These are phyloP conservation scores for Stagonosporopsis cucurbitacearum DNA, from an alignment of 2,329 filamentous ascomycete genomes.

Conservation along the genomic window DNA sequence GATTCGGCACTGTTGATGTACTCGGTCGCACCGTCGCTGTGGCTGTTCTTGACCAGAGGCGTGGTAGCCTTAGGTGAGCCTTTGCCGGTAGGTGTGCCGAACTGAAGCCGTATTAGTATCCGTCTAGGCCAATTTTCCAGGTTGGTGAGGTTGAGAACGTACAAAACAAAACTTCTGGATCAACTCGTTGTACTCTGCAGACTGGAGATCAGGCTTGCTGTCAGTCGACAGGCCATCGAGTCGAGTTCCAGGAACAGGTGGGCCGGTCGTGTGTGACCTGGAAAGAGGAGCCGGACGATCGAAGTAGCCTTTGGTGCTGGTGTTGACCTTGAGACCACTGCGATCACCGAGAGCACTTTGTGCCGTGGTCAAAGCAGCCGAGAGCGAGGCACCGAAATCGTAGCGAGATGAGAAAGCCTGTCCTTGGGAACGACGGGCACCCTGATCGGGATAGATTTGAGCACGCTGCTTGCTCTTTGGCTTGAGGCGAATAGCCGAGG, in stretches of 20 bases:
- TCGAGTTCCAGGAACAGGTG: conserved; percentile 50
- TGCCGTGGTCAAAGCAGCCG: conserved; percentile 77
- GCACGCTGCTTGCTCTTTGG: conserved; percentile 63
- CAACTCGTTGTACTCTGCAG: conserved; percentile 92
- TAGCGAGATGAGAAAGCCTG: conserved; percentile 91
- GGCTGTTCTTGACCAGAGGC: conserved; percentile 29
- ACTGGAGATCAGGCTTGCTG: conserved; percentile 73
- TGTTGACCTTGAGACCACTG: conserved; percentile 54
- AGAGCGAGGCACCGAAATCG: conserved; percentile 92
- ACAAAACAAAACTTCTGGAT: conserved; percentile 99
- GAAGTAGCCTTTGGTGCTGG: conserved; percentile 35
- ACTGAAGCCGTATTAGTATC: conserved; percentile 55
- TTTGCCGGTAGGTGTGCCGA: conserved; percentile 56
- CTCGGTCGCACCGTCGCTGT: conserved; percentile 42
- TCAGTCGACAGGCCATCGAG: conserved; percentile 64
- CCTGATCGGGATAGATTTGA: conserved; percentile 67
- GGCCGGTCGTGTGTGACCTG: conserved; percentile 32
- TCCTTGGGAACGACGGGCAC: conserved; percentile 55
- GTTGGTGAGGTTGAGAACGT: conserved; percentile 66
- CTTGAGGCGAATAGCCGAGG: conserved; percentile 71
- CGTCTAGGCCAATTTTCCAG: conserved; percentile 44
- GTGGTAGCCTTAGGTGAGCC: conserved; percentile 44
- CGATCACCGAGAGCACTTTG: conserved; percentile 68
- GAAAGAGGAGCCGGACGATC: conserved; percentile 53
- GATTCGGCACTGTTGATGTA: conserved; percentile 39